Evolutionary conservation across 1,139 yeast species (phyloP).

Genomic region (Meyerozyma elateridarum): DNA sequence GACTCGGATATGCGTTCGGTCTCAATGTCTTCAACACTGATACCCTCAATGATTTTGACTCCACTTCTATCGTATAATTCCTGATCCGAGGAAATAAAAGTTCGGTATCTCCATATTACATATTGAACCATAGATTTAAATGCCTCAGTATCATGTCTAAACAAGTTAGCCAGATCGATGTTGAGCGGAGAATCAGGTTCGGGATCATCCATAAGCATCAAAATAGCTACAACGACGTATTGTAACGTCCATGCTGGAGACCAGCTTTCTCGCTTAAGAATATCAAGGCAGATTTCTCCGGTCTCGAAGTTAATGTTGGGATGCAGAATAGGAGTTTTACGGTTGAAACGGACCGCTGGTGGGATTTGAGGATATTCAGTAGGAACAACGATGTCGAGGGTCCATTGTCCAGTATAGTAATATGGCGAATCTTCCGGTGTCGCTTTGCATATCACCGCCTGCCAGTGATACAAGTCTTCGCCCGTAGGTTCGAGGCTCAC

Average conservation of each 20-base stretch:
- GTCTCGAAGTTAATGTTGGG: conserved; percentile 66
- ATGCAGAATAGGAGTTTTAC: conserved; percentile 52
- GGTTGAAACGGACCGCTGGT: conserved; percentile 52
- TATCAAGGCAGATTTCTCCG: conserved; percentile 85
- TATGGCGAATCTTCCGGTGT: conserved; percentile 32
- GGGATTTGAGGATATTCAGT: conserved; percentile 64
- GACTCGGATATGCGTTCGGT: background rate
- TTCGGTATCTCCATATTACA: conserved; percentile 45
- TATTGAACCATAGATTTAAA: conserved; percentile 62
- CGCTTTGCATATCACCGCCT: conserved; percentile 57
- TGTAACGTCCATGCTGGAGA: conserved; percentile 85
- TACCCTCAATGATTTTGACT: conserved; percentile 2
- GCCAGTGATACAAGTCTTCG: conserved; percentile 49
- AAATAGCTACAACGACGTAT: conserved; percentile 66
- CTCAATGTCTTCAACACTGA: background rate
- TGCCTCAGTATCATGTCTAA: conserved; percentile 48
- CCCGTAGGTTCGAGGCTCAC: conserved; percentile 40
- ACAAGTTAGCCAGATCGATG: conserved; percentile 78
- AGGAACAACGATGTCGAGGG: conserved; percentile 47
- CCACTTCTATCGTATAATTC: conserved; percentile 7
- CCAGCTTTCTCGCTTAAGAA: conserved; percentile 63
- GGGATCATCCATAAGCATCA: conserved; percentile 66
- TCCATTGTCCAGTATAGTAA: conserved; percentile 56
- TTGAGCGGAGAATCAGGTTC: conserved; percentile 86
- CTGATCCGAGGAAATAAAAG: conserved; percentile 10